These are phyloP conservation scores for Yarrowia porcina DNA, from an alignment of 805 yeast genomes.

Conservation along the genomic window DNA sequence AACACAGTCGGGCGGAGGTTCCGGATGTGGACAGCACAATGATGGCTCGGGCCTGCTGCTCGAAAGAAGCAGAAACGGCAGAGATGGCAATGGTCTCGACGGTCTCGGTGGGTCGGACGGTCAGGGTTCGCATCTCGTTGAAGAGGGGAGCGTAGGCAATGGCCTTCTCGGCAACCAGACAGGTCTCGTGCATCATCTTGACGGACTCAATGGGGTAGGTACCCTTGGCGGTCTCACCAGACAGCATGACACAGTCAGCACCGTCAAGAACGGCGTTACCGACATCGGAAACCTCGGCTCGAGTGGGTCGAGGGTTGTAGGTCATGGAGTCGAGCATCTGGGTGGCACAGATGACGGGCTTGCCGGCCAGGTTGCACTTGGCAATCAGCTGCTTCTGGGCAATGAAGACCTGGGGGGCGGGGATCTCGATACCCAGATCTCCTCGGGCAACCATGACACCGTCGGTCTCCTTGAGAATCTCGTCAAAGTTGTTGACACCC, in stretches of 20 bases:
- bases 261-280: constrained; percentile 99
- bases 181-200: constrained; percentile 97
- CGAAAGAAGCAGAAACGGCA: constrained; percentile 93
- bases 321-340: constrained; percentile 99
- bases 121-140: constrained; percentile 83
- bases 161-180: constrained; percentile 94
- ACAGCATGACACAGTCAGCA: constrained; percentile 99
- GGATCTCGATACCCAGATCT: constrained; percentile 98
- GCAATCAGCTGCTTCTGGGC: constrained; percentile 99
- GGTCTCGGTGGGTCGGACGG: constrained; percentile 85
- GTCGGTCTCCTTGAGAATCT: constrained; percentile 87
- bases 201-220: constrained; percentile 97
- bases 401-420: constrained; percentile 97
- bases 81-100: constrained; percentile 97
- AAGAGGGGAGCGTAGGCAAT: constrained; percentile 78
- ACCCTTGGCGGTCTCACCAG: constrained; percentile 99
- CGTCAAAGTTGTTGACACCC: constrained; percentile 99
- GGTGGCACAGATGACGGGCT: constrained; percentile 99
- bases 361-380: constrained; percentile 98
- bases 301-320: constrained; percentile 99
- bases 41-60: constrained; percentile 95
- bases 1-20: constrained; percentile 88
- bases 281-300: constrained; percentile 99
- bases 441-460: constrained; percentile 99
- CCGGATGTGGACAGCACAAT: constrained; percentile 95